These are phyloP conservation scores for Tricholoma furcatifolium DNA, from an alignment of 768 basidiomycete species.

Conservation along the genomic window DNA sequence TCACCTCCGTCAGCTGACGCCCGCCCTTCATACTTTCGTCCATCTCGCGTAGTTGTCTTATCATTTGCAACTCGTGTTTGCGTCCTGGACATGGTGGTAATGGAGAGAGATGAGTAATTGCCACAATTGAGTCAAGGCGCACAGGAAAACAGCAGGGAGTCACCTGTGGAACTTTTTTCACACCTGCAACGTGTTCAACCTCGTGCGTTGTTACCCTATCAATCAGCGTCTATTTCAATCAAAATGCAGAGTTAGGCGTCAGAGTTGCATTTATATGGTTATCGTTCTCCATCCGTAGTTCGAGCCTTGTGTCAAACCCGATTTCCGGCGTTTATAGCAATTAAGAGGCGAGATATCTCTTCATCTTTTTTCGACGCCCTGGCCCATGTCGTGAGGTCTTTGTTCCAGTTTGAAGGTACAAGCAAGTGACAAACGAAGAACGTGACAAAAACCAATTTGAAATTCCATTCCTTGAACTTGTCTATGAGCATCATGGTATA, in stretches of 20 bases:
- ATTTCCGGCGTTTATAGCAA: no score
- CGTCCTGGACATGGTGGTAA: constrained; percentile 6
- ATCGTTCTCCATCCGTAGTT: no score
- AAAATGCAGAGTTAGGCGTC: background rate
- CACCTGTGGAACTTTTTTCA: constrained; percentile 4
- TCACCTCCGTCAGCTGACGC: background rate
- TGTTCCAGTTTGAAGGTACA: constrained; percentile 52
- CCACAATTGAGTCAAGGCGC: background rate
- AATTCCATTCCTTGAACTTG: no score
- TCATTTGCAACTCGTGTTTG: constrained; percentile 1
- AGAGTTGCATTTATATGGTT: no score
- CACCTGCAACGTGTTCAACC: constrained; percentile 10
- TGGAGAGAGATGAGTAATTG: background rate
- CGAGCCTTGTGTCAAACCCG: no score
- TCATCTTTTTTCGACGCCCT: no score
- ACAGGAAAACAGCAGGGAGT: background rate
- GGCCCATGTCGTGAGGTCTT: no score
- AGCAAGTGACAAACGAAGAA: no score
- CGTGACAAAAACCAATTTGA: no score
- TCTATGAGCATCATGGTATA: background rate
- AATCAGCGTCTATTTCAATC: constrained; percentile 6
- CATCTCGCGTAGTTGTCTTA: background rate
- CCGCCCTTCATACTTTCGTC: constrained; percentile 1
- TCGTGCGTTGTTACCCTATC: constrained; percentile 5
- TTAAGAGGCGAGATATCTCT: no score